Base-by-base conservation (phyloP, 1,139 yeast species). In the Geotrichum bryndzae region DNA sequence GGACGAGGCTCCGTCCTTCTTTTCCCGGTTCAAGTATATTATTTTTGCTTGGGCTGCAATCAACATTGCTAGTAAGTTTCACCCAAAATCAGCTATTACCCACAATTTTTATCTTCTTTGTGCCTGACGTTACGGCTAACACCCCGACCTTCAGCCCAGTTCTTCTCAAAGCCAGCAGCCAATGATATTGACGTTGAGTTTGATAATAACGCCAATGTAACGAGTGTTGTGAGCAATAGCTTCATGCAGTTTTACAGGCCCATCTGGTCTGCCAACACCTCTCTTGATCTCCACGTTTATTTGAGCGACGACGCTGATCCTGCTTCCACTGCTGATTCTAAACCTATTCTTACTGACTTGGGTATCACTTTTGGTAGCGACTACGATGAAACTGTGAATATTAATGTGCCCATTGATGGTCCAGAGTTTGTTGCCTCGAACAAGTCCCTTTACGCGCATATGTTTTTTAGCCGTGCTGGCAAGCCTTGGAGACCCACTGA, bases 371-470 rank as follows among this genome's bases (percentile, higher is more conserved):
- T 57, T 51, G 62, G 51, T 13, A 50, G 52, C 33, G 51, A 53
- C 27, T 60, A 22, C 29, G 60, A 56, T 46, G 33, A 48, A n/a
- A 45, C 23, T 45, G 59, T 60, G 27, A 23, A 53, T n/a, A 7
- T 56, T 35, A 55, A 60, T 25, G 56, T 56, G 23, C 62, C 59
- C 1, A 56, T 60, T 35, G 55, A 45, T 38, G 60, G 60, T 13
- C 41, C 25, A 7, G 54, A 61, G 58, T 57, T 61, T 51, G 60
- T 67, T 52, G 58, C 63, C 15, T 51, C 66, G 45, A 74, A 74
- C 64, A 76, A 72, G 1, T 69, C 77, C 1, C 33, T 75, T 1
- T 74, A 66, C 58, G 68, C 73, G 18, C 77, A 75, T 57, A 57
- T 73, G 10, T 65, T 65, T 23, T 58, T 73, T 31, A 61, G 69